A percentile compares a stretch with the other conserved stretches of the same genome.
Conservation (phyloP, 2,329 filamentous ascomycete species). For the Neonectria ditissima region DNA sequence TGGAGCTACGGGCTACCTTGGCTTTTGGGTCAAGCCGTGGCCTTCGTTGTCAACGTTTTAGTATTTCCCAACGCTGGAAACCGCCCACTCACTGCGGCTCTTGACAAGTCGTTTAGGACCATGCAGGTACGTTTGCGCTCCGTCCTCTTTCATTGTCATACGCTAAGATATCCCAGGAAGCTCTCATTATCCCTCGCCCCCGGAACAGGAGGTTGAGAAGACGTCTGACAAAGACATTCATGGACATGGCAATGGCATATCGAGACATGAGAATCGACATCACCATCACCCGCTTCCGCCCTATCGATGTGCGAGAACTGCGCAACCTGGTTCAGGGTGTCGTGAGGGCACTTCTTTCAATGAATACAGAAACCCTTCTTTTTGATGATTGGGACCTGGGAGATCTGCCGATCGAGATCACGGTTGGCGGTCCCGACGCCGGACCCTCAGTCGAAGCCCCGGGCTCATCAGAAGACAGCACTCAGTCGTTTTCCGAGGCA, state of each 20-base stretch:
- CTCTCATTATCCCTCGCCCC: constrained; percentile 47
- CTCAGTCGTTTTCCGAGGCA: constrained; percentile 14
- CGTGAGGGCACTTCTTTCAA: constrained; percentile 64
- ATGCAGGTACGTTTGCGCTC: constrained; percentile 55
- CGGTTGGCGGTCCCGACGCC: constrained; percentile 22
- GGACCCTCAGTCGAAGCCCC: constrained; percentile 8
- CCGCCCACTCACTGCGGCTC: constrained; percentile 60
- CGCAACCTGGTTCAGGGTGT: constrained; percentile 68
- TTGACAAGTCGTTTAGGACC: constrained; percentile 60
- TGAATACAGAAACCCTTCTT: constrained; percentile 61
- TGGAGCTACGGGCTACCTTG: constrained; percentile 67
- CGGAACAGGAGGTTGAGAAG: constrained; percentile 52
- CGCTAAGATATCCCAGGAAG: constrained; percentile 42
- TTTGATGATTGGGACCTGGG: constrained; percentile 51
- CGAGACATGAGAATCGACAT: constrained; percentile 68
- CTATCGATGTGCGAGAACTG: constrained; percentile 61
- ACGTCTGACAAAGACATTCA: constrained; percentile 63
- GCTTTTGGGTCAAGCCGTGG: constrained; percentile 66
- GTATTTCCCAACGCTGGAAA: constrained; percentile 68
- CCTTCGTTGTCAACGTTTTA: constrained; percentile 60
- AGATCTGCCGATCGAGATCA: constrained; percentile 29
- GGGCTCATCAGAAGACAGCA: constrained; percentile 14
- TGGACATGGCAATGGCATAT: constrained; percentile 66
- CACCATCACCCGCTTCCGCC: constrained; percentile 65
- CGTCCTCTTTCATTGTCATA: too few relatives aligned